Evolutionary conservation across 306 rosid species (phyloP).

Genomic region (Phaseolus lunatus): DNA sequence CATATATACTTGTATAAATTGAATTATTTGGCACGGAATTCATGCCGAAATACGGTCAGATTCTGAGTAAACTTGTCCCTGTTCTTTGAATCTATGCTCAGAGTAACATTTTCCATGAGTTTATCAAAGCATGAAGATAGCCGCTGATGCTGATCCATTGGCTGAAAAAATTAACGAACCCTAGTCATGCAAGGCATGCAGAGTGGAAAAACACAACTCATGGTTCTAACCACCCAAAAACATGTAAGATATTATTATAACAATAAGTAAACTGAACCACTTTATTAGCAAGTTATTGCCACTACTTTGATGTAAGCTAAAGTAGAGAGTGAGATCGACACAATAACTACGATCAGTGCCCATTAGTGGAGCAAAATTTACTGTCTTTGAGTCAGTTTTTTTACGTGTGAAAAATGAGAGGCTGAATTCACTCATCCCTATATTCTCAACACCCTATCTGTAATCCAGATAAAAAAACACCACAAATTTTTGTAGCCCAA

Average conservation of each 20-base stretch:
- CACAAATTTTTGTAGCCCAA: slow-evolving; percentile 13
- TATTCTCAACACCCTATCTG: slow-evolving; percentile 27
- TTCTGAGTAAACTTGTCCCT: slow-evolving; percentile 67
- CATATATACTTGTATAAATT: slow-evolving; percentile 30
- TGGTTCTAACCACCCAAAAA: background rate
- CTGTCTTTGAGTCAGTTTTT: background rate
- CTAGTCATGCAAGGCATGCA: slow-evolving; percentile 10
- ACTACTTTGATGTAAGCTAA: slow-evolving; percentile 9
- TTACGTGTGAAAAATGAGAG: background rate
- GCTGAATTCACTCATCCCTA: slow-evolving; percentile 5
- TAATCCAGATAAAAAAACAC: slow-evolving; percentile 5
- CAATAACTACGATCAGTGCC: slow-evolving; percentile 11
- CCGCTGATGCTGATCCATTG: slow-evolving; percentile 59
- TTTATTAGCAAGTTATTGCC: background rate
- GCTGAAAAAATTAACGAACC: slow-evolving; percentile 49
- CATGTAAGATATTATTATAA: background rate
- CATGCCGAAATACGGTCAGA: slow-evolving; percentile 56
- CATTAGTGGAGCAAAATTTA: background rate
- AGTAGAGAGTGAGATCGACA: background rate
- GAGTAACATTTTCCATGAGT: slow-evolving; percentile 59
- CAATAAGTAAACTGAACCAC: background rate
- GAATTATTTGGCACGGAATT: slow-evolving; percentile 61
- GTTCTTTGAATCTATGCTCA: slow-evolving; percentile 58
- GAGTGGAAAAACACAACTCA: background rate
- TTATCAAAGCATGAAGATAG: slow-evolving; percentile 61